Percentiles rank a stretch among this genome's conserved stretches.
Conservation (phyloP, 1,284 basidiomycete species). For the Tranzscheliella williamsii region DNA sequence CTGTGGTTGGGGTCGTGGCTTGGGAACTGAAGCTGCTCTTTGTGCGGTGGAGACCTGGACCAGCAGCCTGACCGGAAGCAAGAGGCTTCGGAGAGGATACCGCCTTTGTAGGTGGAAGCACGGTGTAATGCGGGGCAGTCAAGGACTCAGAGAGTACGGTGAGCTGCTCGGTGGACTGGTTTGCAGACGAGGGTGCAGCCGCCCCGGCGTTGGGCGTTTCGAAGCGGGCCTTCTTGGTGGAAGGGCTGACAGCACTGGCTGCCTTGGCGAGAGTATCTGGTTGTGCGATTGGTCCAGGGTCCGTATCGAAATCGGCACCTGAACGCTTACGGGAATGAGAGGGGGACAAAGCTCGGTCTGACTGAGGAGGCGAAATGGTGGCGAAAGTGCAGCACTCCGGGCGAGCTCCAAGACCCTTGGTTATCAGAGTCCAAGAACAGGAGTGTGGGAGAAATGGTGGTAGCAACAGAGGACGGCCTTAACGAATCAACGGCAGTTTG, state of each 20-base stretch:
- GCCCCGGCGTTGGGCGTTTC: conserved; percentile 18
- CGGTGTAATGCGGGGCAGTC: conserved; percentile 18
- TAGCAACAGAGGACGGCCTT: not conserved
- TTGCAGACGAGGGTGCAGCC: not conserved
- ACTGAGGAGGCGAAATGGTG: conserved; percentile 21
- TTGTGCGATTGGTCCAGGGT: conserved; percentile 1
- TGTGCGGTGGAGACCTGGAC: not conserved
- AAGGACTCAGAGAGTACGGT: conserved; percentile 12
- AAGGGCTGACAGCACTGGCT: conserved; percentile 20
- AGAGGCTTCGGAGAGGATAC: not conserved
- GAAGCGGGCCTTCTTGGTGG: conserved; percentile 35
- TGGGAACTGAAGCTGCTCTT: not conserved
- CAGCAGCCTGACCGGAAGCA: too few species aligned
- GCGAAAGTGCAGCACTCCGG: conserved; percentile 18
- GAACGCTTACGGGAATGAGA: conserved; percentile 31
- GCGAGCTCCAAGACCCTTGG: conserved; percentile 13
- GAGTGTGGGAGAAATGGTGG: conserved; percentile 11
- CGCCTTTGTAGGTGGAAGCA: not conserved
- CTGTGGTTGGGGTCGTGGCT: not conserved
- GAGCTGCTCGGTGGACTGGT: conserved; percentile 1
- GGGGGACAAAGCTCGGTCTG: conserved; percentile 2
- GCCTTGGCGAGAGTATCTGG: conserved; percentile 6
- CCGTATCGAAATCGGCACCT: conserved; percentile 10
- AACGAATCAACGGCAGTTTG: too few species aligned
- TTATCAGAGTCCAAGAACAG: conserved; percentile 16